A percentile compares a stretch with the other conserved stretches of the same genome.
Conservation (phyloP, 805 yeast genomes). For the Middelhovenomyces tepae region DNA sequence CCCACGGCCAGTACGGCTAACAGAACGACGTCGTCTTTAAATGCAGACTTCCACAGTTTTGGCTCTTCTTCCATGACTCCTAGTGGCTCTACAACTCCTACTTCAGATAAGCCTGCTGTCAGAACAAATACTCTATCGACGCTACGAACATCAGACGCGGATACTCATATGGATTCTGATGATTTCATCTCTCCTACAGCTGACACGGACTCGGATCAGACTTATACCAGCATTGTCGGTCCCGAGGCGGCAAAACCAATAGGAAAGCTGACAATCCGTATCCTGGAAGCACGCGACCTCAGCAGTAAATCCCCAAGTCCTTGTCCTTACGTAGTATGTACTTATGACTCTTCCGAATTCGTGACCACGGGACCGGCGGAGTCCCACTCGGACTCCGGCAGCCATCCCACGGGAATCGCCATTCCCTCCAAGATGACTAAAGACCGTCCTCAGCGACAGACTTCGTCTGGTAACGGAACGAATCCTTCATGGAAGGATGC, state of each 20-base stretch:
- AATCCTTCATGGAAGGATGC: slow-evolving; percentile 90
- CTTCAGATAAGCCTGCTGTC: neutral
- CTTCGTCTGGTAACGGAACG: slow-evolving; percentile 21
- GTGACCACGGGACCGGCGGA: slow-evolving; percentile 68
- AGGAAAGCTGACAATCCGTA: slow-evolving; percentile 75
- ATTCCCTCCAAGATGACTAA: slow-evolving; percentile 27
- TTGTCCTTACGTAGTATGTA: slow-evolving; percentile 80
- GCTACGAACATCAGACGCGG: neutral
- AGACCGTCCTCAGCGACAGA: slow-evolving; percentile 3
- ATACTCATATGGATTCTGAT: too few species aligned
- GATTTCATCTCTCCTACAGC: too few species aligned
- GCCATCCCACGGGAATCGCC: slow-evolving; percentile 25
- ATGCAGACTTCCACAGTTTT: too few species aligned
- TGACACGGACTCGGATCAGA: too few species aligned
- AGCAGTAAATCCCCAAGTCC: slow-evolving; percentile 46
- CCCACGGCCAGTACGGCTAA: too few species aligned
- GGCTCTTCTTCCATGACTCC: too few species aligned
- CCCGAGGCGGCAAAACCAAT: too few species aligned
- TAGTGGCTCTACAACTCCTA: slow-evolving; percentile 4
- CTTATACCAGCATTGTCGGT: too few species aligned
- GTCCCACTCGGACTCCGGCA: slow-evolving; percentile 12
- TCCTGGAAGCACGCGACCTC: slow-evolving; percentile 70
- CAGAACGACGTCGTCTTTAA: too few species aligned
- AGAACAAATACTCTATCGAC: slow-evolving; percentile 2
- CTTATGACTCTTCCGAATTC: slow-evolving; percentile 85